Conservation (phyloP, 2,329 filamentous ascomycete genomes). For the Aspergillus bombycis region DNA sequence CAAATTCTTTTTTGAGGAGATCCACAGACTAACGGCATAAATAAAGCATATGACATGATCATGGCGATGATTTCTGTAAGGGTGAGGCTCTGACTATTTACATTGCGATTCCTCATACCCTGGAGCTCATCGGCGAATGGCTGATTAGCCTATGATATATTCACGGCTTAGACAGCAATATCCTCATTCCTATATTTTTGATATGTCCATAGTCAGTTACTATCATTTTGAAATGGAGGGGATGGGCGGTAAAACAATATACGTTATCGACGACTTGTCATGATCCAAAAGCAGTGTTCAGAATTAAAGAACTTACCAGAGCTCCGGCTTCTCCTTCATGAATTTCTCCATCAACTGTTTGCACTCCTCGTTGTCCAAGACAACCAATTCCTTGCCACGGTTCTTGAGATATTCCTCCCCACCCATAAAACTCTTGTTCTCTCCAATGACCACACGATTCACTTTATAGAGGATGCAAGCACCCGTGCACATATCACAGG, state of each 20-base stretch:
- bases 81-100: slow-evolving; percentile 14
- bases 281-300: not conserved
- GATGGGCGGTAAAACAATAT: not conserved
- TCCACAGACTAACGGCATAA: slow-evolving; percentile 63
- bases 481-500: slow-evolving; percentile 81
- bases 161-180: slow-evolving; percentile 52
- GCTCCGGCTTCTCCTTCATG: slow-evolving; percentile 70
- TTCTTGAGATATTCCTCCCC: slow-evolving; percentile 71
- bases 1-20: slow-evolving; percentile 91
- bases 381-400: slow-evolving; percentile 73
- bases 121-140: not conserved
- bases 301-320: slow-evolving; percentile 60
- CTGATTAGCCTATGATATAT: not conserved
- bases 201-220: slow-evolving; percentile 8
- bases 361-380: slow-evolving; percentile 67
- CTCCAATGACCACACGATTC: slow-evolving; percentile 72
- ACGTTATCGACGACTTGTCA: slow-evolving; percentile 2
- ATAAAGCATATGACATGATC: not conserved
- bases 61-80: not conserved
- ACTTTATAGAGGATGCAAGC: slow-evolving; percentile 78
- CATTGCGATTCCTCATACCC: not conserved
- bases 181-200: slow-evolving; percentile 57
- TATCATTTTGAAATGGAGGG: not conserved
- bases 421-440: slow-evolving; percentile 75
- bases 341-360: slow-evolving; percentile 71